Conservation (phyloP, 1,139 yeast genomes). For the Pichia sp. region DNA sequence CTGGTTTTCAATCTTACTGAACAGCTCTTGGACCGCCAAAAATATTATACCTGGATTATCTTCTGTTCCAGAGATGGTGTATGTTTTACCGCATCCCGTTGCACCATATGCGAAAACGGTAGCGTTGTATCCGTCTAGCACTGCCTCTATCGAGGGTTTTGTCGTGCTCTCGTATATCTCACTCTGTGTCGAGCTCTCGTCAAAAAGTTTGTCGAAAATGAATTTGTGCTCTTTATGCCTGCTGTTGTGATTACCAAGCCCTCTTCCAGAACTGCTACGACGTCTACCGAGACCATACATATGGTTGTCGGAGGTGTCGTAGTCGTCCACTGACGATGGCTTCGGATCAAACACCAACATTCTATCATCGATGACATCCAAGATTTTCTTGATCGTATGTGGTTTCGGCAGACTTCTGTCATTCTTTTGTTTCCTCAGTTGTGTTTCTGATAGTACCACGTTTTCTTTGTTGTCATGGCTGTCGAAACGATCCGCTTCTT, state of each 20-base stretch:
- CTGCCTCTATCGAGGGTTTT: slow-evolving; percentile 65
- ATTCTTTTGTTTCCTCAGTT: slow-evolving; percentile 3
- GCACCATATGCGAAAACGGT: slow-evolving; percentile 98
- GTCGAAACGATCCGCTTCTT: neutral
- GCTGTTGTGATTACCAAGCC: slow-evolving; percentile 32
- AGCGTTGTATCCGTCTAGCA: slow-evolving; percentile 81
- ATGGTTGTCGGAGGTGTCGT: slow-evolving; percentile 39
- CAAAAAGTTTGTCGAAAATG: slow-evolving; percentile 78
- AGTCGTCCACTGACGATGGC: slow-evolving; percentile 58
- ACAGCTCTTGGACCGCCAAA: slow-evolving; percentile 73
- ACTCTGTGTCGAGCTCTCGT: slow-evolving; percentile 56
- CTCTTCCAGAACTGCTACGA: slow-evolving; percentile 14
- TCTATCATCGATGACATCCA: slow-evolving; percentile 80
- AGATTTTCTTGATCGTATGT: slow-evolving; percentile 52
- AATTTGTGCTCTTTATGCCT: slow-evolving; percentile 73
- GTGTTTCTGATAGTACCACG: neutral
- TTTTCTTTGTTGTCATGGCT: slow-evolving; percentile 10
- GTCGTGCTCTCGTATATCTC: slow-evolving; percentile 69
- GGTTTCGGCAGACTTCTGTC: slow-evolving; percentile 4
- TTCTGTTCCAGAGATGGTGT: slow-evolving; percentile 77
- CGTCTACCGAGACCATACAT: slow-evolving; percentile 23
- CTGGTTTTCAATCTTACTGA: slow-evolving; percentile 49
- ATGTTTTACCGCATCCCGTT: slow-evolving; percentile 97
- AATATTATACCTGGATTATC: slow-evolving; percentile 78
- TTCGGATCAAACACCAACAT: slow-evolving; percentile 92